Conservation (phyloP, 345 rosid genomes). For the Rhodomyrtus tomentosa region DNA sequence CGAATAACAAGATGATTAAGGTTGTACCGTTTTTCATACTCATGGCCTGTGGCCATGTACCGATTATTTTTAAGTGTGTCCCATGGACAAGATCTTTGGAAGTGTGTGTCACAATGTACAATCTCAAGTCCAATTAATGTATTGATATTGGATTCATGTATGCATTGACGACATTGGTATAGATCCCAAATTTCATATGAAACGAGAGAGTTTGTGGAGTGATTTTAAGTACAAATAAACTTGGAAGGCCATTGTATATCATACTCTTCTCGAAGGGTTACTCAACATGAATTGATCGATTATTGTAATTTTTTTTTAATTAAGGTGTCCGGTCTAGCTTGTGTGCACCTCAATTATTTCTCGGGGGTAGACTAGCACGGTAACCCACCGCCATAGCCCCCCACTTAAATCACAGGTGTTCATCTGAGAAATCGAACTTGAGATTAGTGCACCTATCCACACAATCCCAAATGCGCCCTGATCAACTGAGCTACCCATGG, state of each 20-base stretch:
- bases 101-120: not conserved
- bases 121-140: not conserved
- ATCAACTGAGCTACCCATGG: no score
- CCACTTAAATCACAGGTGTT: no score
- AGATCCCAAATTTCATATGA: not conserved
- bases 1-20: not conserved
- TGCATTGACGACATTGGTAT: not conserved
- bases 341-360: no score
- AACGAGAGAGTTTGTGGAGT: not conserved
- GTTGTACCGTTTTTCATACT: not conserved
- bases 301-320: no score
- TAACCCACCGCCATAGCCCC: no score
- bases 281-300: not conserved
- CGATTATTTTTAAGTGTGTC: not conserved
- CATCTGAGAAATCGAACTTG: no score
- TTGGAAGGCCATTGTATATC: not conserved
- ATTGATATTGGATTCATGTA: not conserved
- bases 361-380: no score
- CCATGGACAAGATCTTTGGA: not conserved
- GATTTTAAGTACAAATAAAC: not conserved
- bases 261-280: not conserved
- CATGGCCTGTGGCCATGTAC: not conserved
- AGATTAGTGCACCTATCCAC: no score
- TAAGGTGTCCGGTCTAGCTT: no score
- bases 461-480: no score